Base-by-base conservation (phyloP, 2,329 filamentous ascomycete species). In the Penicillium sp. region DNA sequence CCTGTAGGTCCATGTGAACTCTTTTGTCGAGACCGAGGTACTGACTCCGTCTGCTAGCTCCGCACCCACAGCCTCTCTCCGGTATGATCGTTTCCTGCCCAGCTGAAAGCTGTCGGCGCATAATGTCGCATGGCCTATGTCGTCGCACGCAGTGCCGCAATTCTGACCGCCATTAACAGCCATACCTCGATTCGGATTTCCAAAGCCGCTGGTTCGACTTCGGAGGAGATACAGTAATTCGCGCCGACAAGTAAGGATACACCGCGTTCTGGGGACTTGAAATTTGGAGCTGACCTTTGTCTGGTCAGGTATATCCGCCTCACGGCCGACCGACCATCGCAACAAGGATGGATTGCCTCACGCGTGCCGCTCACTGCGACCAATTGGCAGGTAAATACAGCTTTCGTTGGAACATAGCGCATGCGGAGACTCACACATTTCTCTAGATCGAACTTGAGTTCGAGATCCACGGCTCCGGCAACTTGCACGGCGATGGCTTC, bases 121-220 rank as follows among this genome's bases (percentile, higher is more conserved):
- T 7, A n/a, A 36, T n/a, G 34, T n/a, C 34, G 34, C 34, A n/a
- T 13, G 34, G 6, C 34, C 34, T 36, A 13, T n/a, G 11, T 36
- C 32, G 49, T 44, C 38, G 42, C 42, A 50, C 39, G 46, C 47
- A 42, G 43, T 55, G 52, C 27, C 51, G 43, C 53, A 52, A 49
- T 62, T 40, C 61, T 59, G 47, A 64, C 61, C 52, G 40, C 38
- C 32, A 50, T 49, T 54, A 27, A 62, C 71, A 97, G 89, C 94
- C 94, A 59, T 99, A 97, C 77, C 86, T 99, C 67, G 94, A 99
- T 78, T 94, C 92, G 57, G 94, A 97, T 75, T 92, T 97, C 88
- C 90, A 95, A 79, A 96, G 91, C 79, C 88, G 94, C 72, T 99
- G 94, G 93, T 99, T 93, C 78, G 94, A 99, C 79, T 99, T 95